Percentiles rank a stretch among this genome's conserved stretches.
Conservation (phyloP, 192 early-diverging fungal species). For the Cladochytrium replicatum region DNA sequence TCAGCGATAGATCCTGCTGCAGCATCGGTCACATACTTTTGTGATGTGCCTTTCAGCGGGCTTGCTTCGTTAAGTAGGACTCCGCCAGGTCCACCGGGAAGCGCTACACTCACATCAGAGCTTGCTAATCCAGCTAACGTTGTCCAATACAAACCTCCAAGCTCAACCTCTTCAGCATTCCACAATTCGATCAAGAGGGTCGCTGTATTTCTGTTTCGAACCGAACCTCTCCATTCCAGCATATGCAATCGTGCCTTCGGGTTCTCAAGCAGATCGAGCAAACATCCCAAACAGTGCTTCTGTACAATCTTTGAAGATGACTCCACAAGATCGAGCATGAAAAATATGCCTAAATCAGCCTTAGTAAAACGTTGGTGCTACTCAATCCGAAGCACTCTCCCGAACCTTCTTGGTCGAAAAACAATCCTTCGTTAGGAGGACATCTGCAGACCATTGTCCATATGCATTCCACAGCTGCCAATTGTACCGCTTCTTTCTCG, state of each 20-base stretch:
- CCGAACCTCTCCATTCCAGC: slow-evolving; percentile 16
- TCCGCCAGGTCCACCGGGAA: no score
- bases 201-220: slow-evolving; percentile 17
- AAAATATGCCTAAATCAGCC: slow-evolving; percentile 35
- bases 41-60: no score
- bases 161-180: slow-evolving; percentile 23
- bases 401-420: slow-evolving; percentile 21
- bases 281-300: slow-evolving; percentile 27
- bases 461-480: slow-evolving; percentile 31
- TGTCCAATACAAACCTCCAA: slow-evolving; percentile 27
- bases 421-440: slow-evolving; percentile 16
- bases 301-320: slow-evolving; percentile 6
- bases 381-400: not conserved
- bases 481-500: slow-evolving; percentile 22
- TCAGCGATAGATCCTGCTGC: no score
- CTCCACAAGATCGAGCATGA: slow-evolving; percentile 26
- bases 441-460: slow-evolving; percentile 36
- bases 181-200: slow-evolving; percentile 26
- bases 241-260: slow-evolving; percentile 29
- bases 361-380: not conserved
- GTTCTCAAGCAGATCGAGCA: slow-evolving; percentile 34
- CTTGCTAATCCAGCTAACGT: no score
- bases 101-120: no score
- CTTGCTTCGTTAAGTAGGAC: no score
- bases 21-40: no score